phyloP scores from a whole-genome alignment of 2,329 filamentous ascomycete genomes.

The Botrytis tulipae region DNA sequence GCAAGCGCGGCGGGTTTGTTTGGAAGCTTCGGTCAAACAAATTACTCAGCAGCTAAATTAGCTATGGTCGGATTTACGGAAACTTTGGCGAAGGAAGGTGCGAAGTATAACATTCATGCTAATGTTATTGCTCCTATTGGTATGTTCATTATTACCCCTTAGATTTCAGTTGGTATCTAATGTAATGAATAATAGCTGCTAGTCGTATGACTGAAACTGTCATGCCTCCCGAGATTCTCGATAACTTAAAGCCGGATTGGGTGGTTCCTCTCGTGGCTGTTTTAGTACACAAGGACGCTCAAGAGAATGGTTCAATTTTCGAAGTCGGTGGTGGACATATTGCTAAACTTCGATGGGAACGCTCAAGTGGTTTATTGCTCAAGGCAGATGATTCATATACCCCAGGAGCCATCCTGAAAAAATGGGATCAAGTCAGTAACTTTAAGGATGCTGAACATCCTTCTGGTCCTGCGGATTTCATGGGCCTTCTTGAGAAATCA shows the following conservation, averaged over 20 bases:
- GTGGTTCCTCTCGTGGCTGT: constrained; percentile 89
- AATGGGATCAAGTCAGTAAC: constrained; percentile 85
- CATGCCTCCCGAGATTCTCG: constrained; percentile 90
- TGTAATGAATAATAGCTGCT: constrained; percentile 57
- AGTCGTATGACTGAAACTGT: constrained; percentile 94
- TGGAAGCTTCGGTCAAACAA: constrained; percentile 91
- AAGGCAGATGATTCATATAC: constrained; percentile 88
- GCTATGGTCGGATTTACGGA: constrained; percentile 96
- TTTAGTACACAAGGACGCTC: constrained; percentile 78
- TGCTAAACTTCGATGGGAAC: constrained; percentile 94
- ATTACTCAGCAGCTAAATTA: constrained; percentile 96
- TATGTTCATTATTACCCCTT: constrained; percentile 23
- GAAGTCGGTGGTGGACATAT: constrained; percentile 91
- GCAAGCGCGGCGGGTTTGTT: constrained; percentile 94
- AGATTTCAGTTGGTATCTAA: constrained; percentile 25
- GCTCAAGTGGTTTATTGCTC: constrained; percentile 81
- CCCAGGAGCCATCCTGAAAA: constrained; percentile 79
- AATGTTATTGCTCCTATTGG: constrained; percentile 91
- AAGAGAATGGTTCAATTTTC: constrained; percentile 85
- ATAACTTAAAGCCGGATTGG: constrained; percentile 79
- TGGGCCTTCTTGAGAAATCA: constrained; percentile 80
- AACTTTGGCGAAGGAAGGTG: constrained; percentile 94
- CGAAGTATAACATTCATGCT: constrained; percentile 95
- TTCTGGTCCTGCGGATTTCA: constrained; percentile 81
- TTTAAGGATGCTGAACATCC: constrained; percentile 84